Evolutionary conservation across 2,329 filamentous ascomycete genomes (phyloP).

Genomic region (Botryosphaeria dothidea): DNA sequence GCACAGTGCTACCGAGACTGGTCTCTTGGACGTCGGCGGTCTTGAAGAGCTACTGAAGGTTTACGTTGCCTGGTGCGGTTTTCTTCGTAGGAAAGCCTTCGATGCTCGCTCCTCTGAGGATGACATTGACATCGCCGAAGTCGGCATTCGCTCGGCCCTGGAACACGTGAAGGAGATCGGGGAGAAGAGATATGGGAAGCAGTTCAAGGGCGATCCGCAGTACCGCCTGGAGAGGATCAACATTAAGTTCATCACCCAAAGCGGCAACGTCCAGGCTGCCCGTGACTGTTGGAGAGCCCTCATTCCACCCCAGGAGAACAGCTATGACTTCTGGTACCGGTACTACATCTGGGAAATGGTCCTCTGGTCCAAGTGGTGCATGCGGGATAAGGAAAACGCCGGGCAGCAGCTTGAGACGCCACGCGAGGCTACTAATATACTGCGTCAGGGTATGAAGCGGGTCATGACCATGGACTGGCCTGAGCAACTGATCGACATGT

Average conservation of each 20-base stretch:
- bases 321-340: conserved; percentile 89
- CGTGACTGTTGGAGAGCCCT: conserved; percentile 76
- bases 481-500: conserved; percentile 73
- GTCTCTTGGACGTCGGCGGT: conserved; percentile 79
- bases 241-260: conserved; percentile 87
- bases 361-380: conserved; percentile 60
- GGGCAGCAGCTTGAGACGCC: conserved; percentile 59
- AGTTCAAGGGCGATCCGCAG: conserved; percentile 81
- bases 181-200: conserved; percentile 72
- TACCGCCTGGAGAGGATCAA: conserved; percentile 90
- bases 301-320: conserved; percentile 68
- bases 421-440: conserved; percentile 70
- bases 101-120: conserved; percentile 71
- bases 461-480: conserved; percentile 70
- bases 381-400: conserved; percentile 52
- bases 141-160: conserved; percentile 81
- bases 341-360: conserved; percentile 94
- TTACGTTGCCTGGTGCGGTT: conserved; percentile 92
- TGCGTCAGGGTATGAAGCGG: conserved; percentile 68
- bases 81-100: conserved; percentile 83
- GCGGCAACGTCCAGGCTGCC: conserved; percentile 73
- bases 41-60: conserved; percentile 89
- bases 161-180: conserved; percentile 80
- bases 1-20: conserved; percentile 83
- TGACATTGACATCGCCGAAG: conserved; percentile 81